A percentile compares a stretch with the other conserved stretches of the same genome.
Conservation (phyloP, 257 asterid species). For the Solanum rostratum region DNA sequence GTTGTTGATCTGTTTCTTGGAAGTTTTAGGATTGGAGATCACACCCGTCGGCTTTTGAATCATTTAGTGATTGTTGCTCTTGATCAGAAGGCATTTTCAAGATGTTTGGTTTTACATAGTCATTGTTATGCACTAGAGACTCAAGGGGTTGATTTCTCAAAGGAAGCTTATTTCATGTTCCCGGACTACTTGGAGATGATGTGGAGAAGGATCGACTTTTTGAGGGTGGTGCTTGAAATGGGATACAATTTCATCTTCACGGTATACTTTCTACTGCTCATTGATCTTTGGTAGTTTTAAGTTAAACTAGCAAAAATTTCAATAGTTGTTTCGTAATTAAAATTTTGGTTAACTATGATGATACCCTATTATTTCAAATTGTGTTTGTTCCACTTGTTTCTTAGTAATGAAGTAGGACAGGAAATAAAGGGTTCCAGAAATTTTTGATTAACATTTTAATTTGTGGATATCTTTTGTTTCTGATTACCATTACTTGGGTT, state of each 20-base stretch:
- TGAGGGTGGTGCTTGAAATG: slow-evolving; percentile 22
- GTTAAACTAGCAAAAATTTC: not conserved
- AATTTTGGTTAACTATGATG: not conserved
- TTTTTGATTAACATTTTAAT: not conserved
- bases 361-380: slow-evolving; percentile 12
- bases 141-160: slow-evolving; percentile 23
- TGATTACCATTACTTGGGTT: not conserved
- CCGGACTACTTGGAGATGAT: slow-evolving; percentile 32
- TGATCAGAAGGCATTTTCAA: slow-evolving; percentile 31
- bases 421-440: not conserved
- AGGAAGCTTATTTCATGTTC: slow-evolving; percentile 30
- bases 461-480: not conserved
- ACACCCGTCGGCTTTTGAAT: slow-evolving; percentile 25
- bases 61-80: slow-evolving; percentile 40
- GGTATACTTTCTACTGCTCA: slow-evolving; percentile 8
- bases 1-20: slow-evolving; percentile 38
- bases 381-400: slow-evolving; percentile 21
- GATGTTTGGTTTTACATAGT: slow-evolving; percentile 12
- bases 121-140: slow-evolving; percentile 30
- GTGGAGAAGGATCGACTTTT: slow-evolving; percentile 48
- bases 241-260: slow-evolving; percentile 47
- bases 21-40: slow-evolving; percentile 40
- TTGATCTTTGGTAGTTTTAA: not conserved
- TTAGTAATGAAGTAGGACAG: not conserved
- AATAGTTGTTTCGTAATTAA: not conserved